phyloP scores from a whole-genome alignment of 306 rosid genomes.

The Dryas octopetala region DNA sequence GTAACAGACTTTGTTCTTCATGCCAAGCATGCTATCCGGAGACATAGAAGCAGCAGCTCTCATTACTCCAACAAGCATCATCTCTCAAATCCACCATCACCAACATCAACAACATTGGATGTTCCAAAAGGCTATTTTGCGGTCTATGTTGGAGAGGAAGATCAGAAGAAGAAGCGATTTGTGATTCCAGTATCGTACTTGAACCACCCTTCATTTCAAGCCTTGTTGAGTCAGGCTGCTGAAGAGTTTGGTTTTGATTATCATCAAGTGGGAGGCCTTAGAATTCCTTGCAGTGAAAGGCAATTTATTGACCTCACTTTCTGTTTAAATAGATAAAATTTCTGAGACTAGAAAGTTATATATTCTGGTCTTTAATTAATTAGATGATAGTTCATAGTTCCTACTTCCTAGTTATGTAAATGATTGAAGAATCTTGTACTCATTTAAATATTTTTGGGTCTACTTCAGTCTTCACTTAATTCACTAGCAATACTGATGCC shows the following conservation, averaged over 20 bases:
- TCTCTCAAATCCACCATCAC: not conserved
- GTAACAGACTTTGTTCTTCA: conserved; percentile 4
- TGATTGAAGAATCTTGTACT: not conserved
- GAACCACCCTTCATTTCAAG: conserved; percentile 37
- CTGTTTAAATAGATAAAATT: not conserved
- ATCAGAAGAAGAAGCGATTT: conserved; percentile 35
- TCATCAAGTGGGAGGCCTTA: conserved; percentile 25
- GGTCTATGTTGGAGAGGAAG: conserved; percentile 47
- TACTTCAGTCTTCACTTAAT: too few species aligned
- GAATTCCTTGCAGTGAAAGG: conserved; percentile 26
- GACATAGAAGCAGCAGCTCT: conserved; percentile 5
- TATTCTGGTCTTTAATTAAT: too few species aligned
- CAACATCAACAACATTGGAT: not conserved
- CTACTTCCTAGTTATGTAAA: not conserved
- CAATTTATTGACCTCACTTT: conserved; percentile 14
- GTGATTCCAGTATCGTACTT: conserved; percentile 36
- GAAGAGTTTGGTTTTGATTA: conserved; percentile 25
- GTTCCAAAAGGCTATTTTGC: conserved; percentile 46
- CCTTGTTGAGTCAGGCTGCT: conserved; percentile 13
- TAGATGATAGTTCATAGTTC: not conserved
- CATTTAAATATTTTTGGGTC: not conserved
- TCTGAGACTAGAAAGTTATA: not conserved
- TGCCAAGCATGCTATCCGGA: conserved; percentile 28
- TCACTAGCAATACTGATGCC: too few species aligned
- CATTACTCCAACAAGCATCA: not conserved